Percentiles rank a stretch among this genome's conserved stretches.
phyloP scores from a whole-genome alignment of 2,329 filamentous ascomycete genomes.

The Fusarium begoniae region DNA sequence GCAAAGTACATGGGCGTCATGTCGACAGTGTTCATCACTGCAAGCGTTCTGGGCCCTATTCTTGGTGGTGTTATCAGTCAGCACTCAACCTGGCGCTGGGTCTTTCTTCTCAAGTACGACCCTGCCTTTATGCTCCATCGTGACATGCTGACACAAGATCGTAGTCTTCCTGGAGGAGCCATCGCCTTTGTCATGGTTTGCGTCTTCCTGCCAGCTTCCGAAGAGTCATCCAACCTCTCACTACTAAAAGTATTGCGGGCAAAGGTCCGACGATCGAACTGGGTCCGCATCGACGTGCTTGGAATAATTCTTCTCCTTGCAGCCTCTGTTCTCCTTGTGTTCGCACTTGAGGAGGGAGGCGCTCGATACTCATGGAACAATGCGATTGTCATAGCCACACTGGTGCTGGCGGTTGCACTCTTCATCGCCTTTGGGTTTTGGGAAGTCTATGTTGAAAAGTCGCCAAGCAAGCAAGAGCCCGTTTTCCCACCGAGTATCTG shows the following conservation, averaged over 20 bases:
- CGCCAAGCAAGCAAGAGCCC: neutral
- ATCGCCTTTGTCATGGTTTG: neutral
- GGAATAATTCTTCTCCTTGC: neutral
- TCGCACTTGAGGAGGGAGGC: neutral
- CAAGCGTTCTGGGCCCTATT: neutral
- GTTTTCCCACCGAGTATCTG: constrained; percentile 8
- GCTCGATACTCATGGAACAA: neutral
- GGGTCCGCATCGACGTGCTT: neutral
- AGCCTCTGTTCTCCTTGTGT: constrained; percentile 3
- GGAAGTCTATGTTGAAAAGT: neutral
- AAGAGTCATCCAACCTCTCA: neutral
- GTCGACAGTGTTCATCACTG: constrained; percentile 7
- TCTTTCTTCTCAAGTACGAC: constrained; percentile 7
- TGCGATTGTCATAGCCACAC: neutral
- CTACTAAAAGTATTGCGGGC: neutral
- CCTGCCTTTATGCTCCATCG: accelerated
- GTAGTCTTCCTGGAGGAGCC: neutral
- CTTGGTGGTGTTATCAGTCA: constrained; percentile 1
- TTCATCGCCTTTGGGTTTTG: neutral
- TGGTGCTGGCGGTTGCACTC: neutral
- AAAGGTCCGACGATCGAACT: neutral
- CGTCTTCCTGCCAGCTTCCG: neutral
- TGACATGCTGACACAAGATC: neutral
- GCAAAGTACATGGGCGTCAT: constrained; percentile 5
- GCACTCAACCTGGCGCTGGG: constrained; percentile 11